Evolutionary conservation across 805 yeast species (phyloP), one percentile per base, ranked within the genome.

Genomic region (Barnettozyma siamensis): DNA sequence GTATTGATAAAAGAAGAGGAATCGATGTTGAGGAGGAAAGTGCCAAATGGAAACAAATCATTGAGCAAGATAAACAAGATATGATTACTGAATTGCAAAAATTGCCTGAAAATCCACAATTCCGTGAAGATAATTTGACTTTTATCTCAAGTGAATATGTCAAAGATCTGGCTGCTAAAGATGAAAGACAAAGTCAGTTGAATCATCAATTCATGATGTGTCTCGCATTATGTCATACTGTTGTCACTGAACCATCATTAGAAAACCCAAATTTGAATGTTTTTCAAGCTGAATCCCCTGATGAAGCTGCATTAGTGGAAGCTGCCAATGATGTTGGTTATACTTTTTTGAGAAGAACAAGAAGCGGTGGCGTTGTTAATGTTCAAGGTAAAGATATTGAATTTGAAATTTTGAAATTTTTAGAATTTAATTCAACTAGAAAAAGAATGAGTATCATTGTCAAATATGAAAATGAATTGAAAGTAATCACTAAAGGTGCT

Each of bases 391-490:
- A 66, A 33, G 73, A 74, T 45, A 75, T 78, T 50, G 87, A 82
- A 44, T 83, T 79, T 58, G 86, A 82, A 54, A 67, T 84, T 33
- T 61, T 84, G 44, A 81, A 81, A 54, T 70, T 78, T 21, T 60
- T 84, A 49, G 91, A 83, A 53, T 84, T 84, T 63, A 84, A 84
- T 52, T 84, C 93, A 7, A 82, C 91, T 0, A 77, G 93, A 67
- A 84, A 84, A 65, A 78, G 93, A 70, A 84, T 84, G 94, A 81
- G 88, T 70, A 81, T 84, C 19, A 79, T 84, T 46, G 70, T 83
- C 15, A 82, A 80, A 56, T 67, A 83, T 37, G 72, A 73, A 40
- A 76, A 75, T 13, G 73, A 70, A 37, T 83, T 83, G 2, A 62
- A 79, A 32, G 65, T 84, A 50, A 77, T 83, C 40, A 81, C 88